Base-by-base conservation (phyloP, 2,329 filamentous ascomycete genomes). In the Trichoderma gracile region DNA sequence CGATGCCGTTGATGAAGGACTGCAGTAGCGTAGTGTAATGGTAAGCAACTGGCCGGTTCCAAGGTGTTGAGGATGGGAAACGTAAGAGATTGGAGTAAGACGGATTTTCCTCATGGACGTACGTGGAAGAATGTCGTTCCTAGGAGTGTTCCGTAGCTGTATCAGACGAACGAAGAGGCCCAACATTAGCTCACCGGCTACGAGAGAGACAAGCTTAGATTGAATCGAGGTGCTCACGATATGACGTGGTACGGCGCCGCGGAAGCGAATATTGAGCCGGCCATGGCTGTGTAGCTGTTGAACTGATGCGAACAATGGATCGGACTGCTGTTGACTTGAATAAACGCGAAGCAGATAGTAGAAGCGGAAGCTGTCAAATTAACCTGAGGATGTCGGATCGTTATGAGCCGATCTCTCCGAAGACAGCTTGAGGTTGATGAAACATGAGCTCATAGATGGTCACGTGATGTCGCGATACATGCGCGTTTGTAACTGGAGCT, bases 71-170 rank as follows among this genome's bases (percentile, higher is more conserved):
- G 60, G 17, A 27, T 56, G 19, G 27, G 27, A 57, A 43, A 52
- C 23, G 43, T 42, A 55, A 55, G 19, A 42, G 53, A 43, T 19
- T 59, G 30, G 15, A 2, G 46, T 52, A 45, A 60, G 15, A 21
- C 25, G 27, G n/a, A 15, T 30, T 30, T 40, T 19, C 10, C 42
- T 46, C 5, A n/a, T 14, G 17, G 33, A 50, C 9, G 49, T 56
- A 90, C 89, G 76, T 98, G 92, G 78, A 93, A 98, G 76, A 97
- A 84, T 45, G 92, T 90, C 30, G 89, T 89, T 68, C 95, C 95
- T 15, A 98, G 82, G 56, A 98, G 85, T 21, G 92, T 93, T 69
- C 92, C 93, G 78, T 96, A 97, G 74, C 92, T 95, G 70, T 53
- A 17, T 58, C 53, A 27, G 43, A 43, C 27, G 21, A 64, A 33